These are phyloP conservation scores for Ophiostoma quercus DNA, from an alignment of 2,329 filamentous ascomycete genomes.

Conservation along the genomic window DNA sequence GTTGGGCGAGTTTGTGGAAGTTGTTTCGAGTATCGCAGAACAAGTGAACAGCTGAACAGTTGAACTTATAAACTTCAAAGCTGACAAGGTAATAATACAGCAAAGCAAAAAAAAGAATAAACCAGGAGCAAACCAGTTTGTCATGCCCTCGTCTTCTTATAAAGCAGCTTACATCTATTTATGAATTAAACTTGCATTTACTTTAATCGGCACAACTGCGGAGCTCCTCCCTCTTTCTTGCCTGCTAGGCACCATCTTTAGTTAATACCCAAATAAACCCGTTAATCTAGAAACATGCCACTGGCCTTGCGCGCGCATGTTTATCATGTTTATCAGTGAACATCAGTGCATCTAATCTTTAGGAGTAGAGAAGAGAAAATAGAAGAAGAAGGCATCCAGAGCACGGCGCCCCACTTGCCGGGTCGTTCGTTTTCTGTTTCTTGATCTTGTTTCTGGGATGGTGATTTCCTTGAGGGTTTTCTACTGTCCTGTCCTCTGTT, in stretches of 20 bases:
- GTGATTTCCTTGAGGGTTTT: neutral
- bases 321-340: neutral
- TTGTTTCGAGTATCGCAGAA: too few relatives aligned
- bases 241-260: neutral
- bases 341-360: too few relatives aligned
- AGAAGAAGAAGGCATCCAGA: neutral
- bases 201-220: neutral
- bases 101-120: too few relatives aligned
- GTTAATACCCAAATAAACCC: neutral
- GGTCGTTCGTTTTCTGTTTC: neutral
- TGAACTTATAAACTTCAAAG: too few relatives aligned
- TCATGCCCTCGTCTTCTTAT: conserved; percentile 3
- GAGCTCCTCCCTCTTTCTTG: conserved; percentile 2
- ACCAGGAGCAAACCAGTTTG: neutral
- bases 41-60: too few relatives aligned
- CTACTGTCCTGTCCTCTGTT: neutral
- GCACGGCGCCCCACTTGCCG: conserved; percentile 8
- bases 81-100: too few relatives aligned
- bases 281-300: conserved; percentile 5
- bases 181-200: neutral
- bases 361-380: too few relatives aligned
- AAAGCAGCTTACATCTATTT: neutral
- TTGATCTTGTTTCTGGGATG: neutral
- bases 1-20: too few relatives aligned
- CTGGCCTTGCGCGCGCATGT: neutral